Evolutionary conservation across 495 filamentous ascomycete genomes (phyloP).

Genomic region (Penicillium pancosmium): DNA sequence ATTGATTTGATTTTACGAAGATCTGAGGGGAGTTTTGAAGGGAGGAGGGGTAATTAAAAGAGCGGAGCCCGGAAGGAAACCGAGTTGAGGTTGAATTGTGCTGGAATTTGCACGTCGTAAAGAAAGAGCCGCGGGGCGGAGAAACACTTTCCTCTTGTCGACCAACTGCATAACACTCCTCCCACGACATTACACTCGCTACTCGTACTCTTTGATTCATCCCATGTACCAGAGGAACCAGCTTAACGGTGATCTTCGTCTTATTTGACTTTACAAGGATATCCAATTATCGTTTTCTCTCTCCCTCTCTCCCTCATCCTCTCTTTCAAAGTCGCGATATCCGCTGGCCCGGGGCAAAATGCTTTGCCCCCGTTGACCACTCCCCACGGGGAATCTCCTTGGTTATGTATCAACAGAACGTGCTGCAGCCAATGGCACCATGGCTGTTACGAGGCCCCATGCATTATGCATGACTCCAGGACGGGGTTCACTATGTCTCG

Average conservation of each 20-base stretch:
- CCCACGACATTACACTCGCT: background rate
- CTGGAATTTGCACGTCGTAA: conserved; percentile 12
- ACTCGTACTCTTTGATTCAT: background rate
- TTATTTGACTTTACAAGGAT: background rate
- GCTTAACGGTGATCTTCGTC: background rate
- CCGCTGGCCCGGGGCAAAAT: conserved; percentile 29
- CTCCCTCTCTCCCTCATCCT: background rate
- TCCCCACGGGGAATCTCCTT: conserved; percentile 25
- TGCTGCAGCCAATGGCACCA: conserved; percentile 8
- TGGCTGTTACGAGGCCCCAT: background rate
- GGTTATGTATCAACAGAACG: background rate
- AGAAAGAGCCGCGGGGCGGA: conserved; percentile 27
- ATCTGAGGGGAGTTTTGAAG: no score
- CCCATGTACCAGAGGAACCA: background rate
- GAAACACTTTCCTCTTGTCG: conserved; percentile 29
- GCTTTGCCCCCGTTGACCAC: conserved; percentile 26
- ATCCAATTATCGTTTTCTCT: background rate
- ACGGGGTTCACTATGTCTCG: no score
- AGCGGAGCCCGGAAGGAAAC: background rate
- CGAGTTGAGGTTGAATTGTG: conserved; percentile 10
- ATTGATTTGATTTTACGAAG: no score
- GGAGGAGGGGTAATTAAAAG: conserved; percentile 11
- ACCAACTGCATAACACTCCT: background rate
- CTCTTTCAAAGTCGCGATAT: background rate
- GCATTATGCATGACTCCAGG: background rate